These are phyloP conservation scores for Calonectria hawksworthii DNA, from an alignment of 2,329 filamentous ascomycete species.

Conservation along the genomic window DNA sequence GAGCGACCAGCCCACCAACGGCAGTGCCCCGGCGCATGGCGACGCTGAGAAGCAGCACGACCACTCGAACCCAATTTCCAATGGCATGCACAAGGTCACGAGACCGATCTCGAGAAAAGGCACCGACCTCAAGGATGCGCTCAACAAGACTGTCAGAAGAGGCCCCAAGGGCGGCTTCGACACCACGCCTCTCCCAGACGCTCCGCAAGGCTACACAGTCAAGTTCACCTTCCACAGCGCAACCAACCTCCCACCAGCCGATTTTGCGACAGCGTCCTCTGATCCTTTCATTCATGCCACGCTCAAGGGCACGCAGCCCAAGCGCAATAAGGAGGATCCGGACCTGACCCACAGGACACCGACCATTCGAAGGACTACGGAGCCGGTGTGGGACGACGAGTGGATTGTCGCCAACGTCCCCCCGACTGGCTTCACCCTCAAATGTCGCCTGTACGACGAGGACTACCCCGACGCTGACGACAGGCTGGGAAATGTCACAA, in stretches of 20 bases:
- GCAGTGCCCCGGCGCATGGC: constrained; percentile 21
- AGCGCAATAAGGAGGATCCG: constrained; percentile 89
- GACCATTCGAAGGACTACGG: constrained; percentile 78
- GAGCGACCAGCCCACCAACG: constrained; percentile 32
- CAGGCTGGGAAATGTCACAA: constrained; percentile 86
- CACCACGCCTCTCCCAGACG: constrained; percentile 80
- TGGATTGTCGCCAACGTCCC: constrained; percentile 94
- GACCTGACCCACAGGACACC: constrained; percentile 80
- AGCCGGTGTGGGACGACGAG: constrained; percentile 85
- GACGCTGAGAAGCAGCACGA: constrained; percentile 15
- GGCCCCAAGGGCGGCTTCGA: constrained; percentile 84
- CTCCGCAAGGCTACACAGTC: constrained; percentile 84
- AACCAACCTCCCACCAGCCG: constrained; percentile 84
- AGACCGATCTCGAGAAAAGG: constrained; percentile 28
- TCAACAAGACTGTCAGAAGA: constrained; percentile 45
- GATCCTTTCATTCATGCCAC: constrained; percentile 88
- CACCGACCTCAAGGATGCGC: constrained; percentile 42
- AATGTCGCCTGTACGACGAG: constrained; percentile 91
- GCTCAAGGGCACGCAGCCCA: constrained; percentile 78
- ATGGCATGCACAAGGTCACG: constrained; percentile 24
- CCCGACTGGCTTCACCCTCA: constrained; percentile 83
- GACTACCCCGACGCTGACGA: constrained; percentile 90
- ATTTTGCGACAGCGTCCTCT: constrained; percentile 81
- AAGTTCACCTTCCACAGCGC: constrained; percentile 89
- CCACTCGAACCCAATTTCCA: not conserved